Percentiles rank a stretch among this genome's conserved stretches.
Conservation (phyloP, 2,329 filamentous ascomycete genomes). For the Basipetospora sp. region DNA sequence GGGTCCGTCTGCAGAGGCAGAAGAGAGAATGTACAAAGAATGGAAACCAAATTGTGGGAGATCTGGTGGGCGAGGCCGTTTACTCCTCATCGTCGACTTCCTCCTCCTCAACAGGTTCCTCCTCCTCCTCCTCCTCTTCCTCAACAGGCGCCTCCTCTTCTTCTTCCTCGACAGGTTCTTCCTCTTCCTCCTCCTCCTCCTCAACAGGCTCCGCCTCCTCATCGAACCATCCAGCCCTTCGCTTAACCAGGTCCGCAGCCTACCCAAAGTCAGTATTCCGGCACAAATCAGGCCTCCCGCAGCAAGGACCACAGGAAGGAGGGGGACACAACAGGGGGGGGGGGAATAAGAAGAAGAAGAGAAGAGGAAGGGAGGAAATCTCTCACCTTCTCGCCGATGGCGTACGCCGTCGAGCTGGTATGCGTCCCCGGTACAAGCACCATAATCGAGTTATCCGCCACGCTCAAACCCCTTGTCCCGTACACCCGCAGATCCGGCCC, state of each 20-base stretch:
- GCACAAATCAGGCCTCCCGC: too few relatives aligned
- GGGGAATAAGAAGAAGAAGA: not conserved
- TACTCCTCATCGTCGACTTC: too few relatives aligned
- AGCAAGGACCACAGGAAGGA: too few relatives aligned
- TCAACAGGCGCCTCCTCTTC: not conserved
- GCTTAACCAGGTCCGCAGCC: slow-evolving; percentile 9
- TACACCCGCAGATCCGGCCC: slow-evolving; percentile 20
- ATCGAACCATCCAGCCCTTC: slow-evolving; percentile 2
- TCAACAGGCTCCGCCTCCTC: not conserved
- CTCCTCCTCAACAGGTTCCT: too few relatives aligned
- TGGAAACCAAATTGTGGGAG: too few relatives aligned
- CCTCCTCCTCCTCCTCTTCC: not conserved
- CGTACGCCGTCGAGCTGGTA: slow-evolving; percentile 31
- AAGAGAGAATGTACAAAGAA: too few relatives aligned
- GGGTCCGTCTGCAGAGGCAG: too few relatives aligned
- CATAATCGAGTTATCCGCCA: slow-evolving; percentile 25
- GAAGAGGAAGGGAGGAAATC: not conserved
- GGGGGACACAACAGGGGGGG: too few relatives aligned
- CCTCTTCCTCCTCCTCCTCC: not conserved
- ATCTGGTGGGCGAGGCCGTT: too few relatives aligned
- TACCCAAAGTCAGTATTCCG: not conserved
- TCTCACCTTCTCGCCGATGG: slow-evolving; percentile 26
- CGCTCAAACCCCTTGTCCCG: slow-evolving; percentile 23
- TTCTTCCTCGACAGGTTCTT: not conserved
- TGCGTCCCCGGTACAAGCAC: slow-evolving; percentile 26